Evolutionary conservation across 2,329 filamentous ascomycete genomes (phyloP).

Genomic region (Colletotrichum sp.): DNA sequence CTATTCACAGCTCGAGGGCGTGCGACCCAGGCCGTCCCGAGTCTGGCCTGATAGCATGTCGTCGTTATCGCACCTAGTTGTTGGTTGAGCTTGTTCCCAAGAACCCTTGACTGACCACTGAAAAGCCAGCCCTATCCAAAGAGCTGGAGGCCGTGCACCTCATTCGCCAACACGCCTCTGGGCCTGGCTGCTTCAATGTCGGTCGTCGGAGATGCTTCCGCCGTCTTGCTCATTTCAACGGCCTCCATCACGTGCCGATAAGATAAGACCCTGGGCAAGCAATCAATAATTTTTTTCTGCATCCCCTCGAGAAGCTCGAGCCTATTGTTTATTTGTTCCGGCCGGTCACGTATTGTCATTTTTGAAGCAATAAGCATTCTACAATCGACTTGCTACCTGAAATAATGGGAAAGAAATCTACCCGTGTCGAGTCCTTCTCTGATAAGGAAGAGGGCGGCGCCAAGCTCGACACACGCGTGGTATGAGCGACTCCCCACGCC

Average conservation of each 20-base stretch:
- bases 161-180: background rate
- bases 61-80: background rate
- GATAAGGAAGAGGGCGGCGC: conserved; percentile 16
- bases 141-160: background rate
- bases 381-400: background rate
- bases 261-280: conserved; percentile 9
- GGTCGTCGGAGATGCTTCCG: background rate
- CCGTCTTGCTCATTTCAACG: background rate
- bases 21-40: background rate
- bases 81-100: background rate
- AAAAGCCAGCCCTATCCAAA: conserved; percentile 6
- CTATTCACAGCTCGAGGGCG: background rate
- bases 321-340: background rate
- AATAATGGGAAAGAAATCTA: conserved; percentile 5
- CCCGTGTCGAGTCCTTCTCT: background rate
- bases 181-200: background rate
- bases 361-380: background rate
- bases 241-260: conserved; percentile 6
- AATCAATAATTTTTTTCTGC: conserved; percentile 1
- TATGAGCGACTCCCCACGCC: background rate
- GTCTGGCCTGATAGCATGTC: background rate
- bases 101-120: background rate
- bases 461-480: conserved; percentile 6
- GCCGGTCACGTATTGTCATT: background rate
- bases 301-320: background rate